These are phyloP conservation scores for Gloeostereum incarnatum DNA, from an alignment of 768 basidiomycete species.

Conservation along the genomic window DNA sequence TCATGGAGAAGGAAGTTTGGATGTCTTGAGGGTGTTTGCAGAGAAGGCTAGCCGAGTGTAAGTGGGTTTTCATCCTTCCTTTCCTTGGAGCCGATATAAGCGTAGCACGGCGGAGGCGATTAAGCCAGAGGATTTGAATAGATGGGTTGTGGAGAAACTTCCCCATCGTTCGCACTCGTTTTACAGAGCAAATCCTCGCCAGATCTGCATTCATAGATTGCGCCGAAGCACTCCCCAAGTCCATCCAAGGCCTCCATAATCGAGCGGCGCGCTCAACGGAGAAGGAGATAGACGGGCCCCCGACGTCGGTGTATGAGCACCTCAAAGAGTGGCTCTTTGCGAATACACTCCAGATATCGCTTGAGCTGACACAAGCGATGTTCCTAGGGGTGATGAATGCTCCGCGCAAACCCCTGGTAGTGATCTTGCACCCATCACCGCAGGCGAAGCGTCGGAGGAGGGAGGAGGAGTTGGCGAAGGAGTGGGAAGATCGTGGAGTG, in stretches of 20 bases:
- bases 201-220: constrained; percentile 7
- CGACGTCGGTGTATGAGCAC: constrained; percentile 36
- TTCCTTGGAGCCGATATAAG: neutral
- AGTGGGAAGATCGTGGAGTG: constrained; percentile 79
- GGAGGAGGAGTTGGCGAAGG: constrained; percentile 38
- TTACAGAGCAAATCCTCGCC: neutral
- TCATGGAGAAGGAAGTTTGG: constrained; percentile 58
- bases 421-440: constrained; percentile 59
- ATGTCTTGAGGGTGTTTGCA: constrained; percentile 64
- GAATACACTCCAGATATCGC: constrained; percentile 63
- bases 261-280: constrained; percentile 62
- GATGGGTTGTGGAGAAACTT: constrained; percentile 30
- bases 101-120: constrained; percentile 29
- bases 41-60: constrained; percentile 69
- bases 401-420: constrained; percentile 64
- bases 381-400: constrained; percentile 87
- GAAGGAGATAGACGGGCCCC: constrained; percentile 34
- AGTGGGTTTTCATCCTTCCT: constrained; percentile 18
- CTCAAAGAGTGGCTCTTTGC: constrained; percentile 49
- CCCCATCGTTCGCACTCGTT: constrained; percentile 43
- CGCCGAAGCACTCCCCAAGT: too few relatives aligned
- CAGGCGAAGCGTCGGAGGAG: constrained; percentile 27
- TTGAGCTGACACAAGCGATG: constrained; percentile 71
- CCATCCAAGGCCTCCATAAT: constrained; percentile 36
- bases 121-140: constrained; percentile 30